Base-by-base conservation (phyloP, 805 yeast species). In the Lipomyces oligophaga region DNA sequence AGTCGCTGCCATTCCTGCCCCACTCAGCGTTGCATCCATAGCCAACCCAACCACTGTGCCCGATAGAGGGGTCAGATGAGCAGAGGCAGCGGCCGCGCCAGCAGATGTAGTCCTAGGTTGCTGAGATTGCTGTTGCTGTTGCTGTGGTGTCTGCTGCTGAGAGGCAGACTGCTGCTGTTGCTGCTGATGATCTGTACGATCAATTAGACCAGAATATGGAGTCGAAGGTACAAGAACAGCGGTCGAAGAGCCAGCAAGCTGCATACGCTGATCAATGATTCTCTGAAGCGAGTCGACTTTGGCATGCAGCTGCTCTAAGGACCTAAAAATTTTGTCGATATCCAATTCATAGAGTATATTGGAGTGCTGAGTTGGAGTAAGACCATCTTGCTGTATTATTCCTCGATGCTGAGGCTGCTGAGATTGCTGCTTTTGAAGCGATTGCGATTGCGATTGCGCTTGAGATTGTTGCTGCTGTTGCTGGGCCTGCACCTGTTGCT, bases 281-380 rank as follows among this genome's bases (percentile, higher is more conserved):
- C 41, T 63, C 33, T 59, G 61, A 32, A 53, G 58, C 37, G 61
- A 49, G 22, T 59, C 60, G 45, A 50, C 61, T 44, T 48, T 57
- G 24, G 57, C 54, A 38, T 62, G 67, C 31, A 57, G 60, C 43
- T 52, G 61, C 27, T 47, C 60, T 36, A 50, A 58, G 38, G 60
- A 60, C 34, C 52, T 49, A 22, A 37, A 28, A 39, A 42, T 38
- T 41, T 42, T 36, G 22, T 46, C 52, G 16, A 47, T 33, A 31
- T 50, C 46, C 21, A 32, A 49, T 52, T 51, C 45, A 42, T 44
- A 54, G 58, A 50, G 48, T 57, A 41, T 52, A 59, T 15, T 65
- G 62, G 26, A 62, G 36, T 47, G 63, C 40, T 64, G 65, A n/a
- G n/a, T n/a, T n/a, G n/a, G n/a, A n/a, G n/a, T n/a, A n/a, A n/a